These are phyloP conservation scores for Pseudozyma flocculosa DNA, from an alignment of 1,284 basidiomycete species.

Conservation along the genomic window DNA sequence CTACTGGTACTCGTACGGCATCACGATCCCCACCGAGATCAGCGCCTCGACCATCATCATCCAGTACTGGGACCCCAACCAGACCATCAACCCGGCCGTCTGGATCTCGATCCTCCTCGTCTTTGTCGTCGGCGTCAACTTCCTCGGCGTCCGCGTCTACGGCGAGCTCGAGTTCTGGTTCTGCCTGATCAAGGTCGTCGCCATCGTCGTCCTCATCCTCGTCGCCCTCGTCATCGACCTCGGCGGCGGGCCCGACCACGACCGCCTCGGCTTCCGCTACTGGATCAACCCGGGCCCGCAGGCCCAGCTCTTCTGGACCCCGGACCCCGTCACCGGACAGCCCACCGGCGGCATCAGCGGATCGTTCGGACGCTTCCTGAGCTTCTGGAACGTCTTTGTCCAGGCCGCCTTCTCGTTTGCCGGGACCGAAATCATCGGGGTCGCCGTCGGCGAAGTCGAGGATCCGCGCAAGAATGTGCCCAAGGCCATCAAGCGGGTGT, in stretches of 20 bases:
- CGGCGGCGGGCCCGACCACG: conserved; percentile 35
- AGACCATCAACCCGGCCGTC: conserved; percentile 62
- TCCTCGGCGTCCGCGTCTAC: conserved; percentile 67
- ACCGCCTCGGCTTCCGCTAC: conserved; percentile 46
- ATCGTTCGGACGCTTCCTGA: conserved; percentile 63
- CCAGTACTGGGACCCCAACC: conserved; percentile 63
- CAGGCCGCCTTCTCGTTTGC: conserved; percentile 76
- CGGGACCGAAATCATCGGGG: conserved; percentile 80
- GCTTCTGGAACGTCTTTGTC: conserved; percentile 55
- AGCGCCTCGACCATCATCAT: conserved; percentile 30
- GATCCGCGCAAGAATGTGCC: conserved; percentile 58
- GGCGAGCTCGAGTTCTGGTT: conserved; percentile 66
- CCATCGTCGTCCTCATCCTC: conserved; percentile 44
- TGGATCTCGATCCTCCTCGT: conserved; percentile 63
- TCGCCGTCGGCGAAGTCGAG: conserved; percentile 69
- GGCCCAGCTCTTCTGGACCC: conserved; percentile 37
- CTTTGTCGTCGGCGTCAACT: conserved; percentile 48
- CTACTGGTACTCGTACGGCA: conserved; percentile 63
- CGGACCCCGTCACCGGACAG: conserved; percentile 25
- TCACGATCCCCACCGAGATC: conserved; percentile 66
- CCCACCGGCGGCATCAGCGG: conserved; percentile 61
- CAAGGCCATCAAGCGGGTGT: conserved; percentile 41
- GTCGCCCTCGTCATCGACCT: conserved; percentile 43
- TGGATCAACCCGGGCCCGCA: conserved; percentile 61
- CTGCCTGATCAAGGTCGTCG: conserved; percentile 36